phyloP scores from a whole-genome alignment of 805 yeast species.

The Saturnispora saitoi region DNA sequence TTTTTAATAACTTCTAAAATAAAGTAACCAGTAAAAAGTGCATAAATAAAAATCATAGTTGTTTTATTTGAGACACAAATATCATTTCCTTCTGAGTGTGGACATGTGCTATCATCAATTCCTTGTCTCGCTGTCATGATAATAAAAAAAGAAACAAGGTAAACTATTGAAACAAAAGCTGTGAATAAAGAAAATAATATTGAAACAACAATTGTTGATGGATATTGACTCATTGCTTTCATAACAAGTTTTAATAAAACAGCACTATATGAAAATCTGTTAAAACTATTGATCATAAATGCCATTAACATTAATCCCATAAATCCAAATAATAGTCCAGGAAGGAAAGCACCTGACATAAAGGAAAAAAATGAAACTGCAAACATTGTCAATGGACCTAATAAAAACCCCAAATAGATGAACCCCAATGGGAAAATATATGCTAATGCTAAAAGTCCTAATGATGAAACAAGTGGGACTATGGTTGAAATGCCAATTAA shows the following conservation, averaged over 20 bases:
- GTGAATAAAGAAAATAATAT: constrained; percentile 31
- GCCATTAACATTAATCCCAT: constrained; percentile 18
- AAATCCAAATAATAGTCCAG: constrained; percentile 15
- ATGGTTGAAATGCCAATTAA: constrained; percentile 9
- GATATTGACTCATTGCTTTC: constrained; percentile 65
- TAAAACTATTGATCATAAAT: constrained; percentile 21
- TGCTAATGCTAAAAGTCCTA: constrained; percentile 18
- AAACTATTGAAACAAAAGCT: constrained; percentile 55
- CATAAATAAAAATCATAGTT: constrained; percentile 37
- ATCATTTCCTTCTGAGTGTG: constrained; percentile 23
- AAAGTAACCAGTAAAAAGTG: constrained; percentile 76
- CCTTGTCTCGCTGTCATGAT: constrained; percentile 19
- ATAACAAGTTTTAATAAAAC: constrained; percentile 38
- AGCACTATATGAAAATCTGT: constrained; percentile 25
- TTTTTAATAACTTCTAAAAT: constrained; percentile 77
- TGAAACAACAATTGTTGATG: constrained; percentile 52
- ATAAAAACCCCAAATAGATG: constrained; percentile 23
- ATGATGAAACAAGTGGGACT: constrained; percentile 19
- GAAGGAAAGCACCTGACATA: constrained; percentile 15
- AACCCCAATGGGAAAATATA: constrained; percentile 24
- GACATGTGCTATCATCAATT: constrained; percentile 47
- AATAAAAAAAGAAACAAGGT: constrained; percentile 59
- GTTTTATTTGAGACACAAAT: constrained; percentile 26
- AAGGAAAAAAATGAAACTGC: constrained; percentile 18
- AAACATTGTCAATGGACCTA: constrained; percentile 23